Evolutionary conservation across 345 rosid genomes (phyloP), one percentile per base, ranked within the genome.

Genomic region (Acer campestre): DNA sequence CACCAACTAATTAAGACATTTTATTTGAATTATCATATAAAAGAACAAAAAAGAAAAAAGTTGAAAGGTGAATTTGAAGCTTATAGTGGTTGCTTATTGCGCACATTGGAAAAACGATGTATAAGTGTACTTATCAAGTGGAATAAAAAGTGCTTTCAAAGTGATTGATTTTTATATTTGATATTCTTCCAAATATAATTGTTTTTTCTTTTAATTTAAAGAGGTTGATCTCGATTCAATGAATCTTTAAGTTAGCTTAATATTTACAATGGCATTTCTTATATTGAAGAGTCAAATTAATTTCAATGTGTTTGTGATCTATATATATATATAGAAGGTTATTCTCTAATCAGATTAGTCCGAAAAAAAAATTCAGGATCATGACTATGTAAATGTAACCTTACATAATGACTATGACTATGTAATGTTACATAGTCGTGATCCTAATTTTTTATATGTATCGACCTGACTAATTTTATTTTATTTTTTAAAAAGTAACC

Each of bases 61-160:
- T 12, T 46, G 31, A 22, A 13, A 68, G 35, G 0, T 68, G 16
- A 70, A 48, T 14, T 69, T 16, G 23, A 10, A 25, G 22, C 22
- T 69, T 25, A 69, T 69, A 66, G 23, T 18, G 25, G 25, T 66
- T 66, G 70, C 70, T 18, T 66, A 38, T 66, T 8, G 73, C 3
- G 25, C 61, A 59, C 2, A 59, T 20, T 59, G 63, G 63, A 59
- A 59, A 59, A 53, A 16, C 8, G n/a, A 53, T 3, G 8, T 0
- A 3, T 53, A 53, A 53, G 16, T 3, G n/a, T 0, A 3, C 58
- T 53, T 16, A 53, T 53, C 58, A 53, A 53, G 6, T 53, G 22
- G 63, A 6, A 59, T 59, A 59, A 14, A 73, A 73, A 73, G 66
- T 73, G 76, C 53, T 44, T 72, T 20, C 2, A 25, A 59, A 59